Evolutionary conservation across 2,329 filamentous ascomycete species (phyloP).

Genomic region (Passalora sequoiae): DNA sequence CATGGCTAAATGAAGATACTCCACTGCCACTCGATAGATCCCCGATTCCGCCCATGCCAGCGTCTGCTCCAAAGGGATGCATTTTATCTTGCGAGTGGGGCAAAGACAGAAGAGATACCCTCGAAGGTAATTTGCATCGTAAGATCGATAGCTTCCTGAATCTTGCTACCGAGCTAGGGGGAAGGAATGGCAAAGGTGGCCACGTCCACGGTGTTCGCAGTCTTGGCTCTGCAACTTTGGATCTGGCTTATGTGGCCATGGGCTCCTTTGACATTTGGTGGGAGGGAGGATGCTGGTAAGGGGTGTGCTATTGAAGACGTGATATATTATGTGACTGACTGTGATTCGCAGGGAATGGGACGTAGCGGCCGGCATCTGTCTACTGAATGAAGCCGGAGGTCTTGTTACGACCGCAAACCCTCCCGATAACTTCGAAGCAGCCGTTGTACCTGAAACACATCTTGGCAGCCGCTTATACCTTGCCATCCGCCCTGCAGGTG

Average conservation of each 20-base stretch:
- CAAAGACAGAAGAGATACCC: conserved; percentile 63
- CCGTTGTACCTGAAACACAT: conserved; percentile 54
- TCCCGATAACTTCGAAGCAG: conserved; percentile 53
- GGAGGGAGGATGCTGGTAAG: conserved; percentile 57
- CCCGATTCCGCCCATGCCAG: conserved; percentile 59
- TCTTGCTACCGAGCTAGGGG: conserved; percentile 58
- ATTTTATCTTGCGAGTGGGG: conserved; percentile 75
- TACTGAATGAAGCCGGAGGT: conserved; percentile 68
- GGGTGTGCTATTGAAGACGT: neutral
- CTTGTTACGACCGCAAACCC: conserved; percentile 70
- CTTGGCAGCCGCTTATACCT: conserved; percentile 67
- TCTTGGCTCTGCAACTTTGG: conserved; percentile 67
- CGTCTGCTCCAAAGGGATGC: conserved; percentile 61
- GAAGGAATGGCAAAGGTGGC: conserved; percentile 61
- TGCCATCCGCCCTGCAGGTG: conserved; percentile 64
- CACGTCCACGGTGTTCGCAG: conserved; percentile 76
- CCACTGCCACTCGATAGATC: conserved; percentile 59
- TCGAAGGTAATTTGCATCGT: conserved; percentile 62
- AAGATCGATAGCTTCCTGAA: conserved; percentile 73
- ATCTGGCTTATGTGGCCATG: conserved; percentile 70
- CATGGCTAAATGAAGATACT: conserved; percentile 63
- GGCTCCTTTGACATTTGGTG: conserved; percentile 73
- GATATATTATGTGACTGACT: neutral
- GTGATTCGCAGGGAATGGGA: conserved; percentile 59
- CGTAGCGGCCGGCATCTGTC: conserved; percentile 68